These are phyloP conservation scores for Penicilliopsis zonata DNA, from an alignment of 495 filamentous ascomycete genomes.

Conservation along the genomic window DNA sequence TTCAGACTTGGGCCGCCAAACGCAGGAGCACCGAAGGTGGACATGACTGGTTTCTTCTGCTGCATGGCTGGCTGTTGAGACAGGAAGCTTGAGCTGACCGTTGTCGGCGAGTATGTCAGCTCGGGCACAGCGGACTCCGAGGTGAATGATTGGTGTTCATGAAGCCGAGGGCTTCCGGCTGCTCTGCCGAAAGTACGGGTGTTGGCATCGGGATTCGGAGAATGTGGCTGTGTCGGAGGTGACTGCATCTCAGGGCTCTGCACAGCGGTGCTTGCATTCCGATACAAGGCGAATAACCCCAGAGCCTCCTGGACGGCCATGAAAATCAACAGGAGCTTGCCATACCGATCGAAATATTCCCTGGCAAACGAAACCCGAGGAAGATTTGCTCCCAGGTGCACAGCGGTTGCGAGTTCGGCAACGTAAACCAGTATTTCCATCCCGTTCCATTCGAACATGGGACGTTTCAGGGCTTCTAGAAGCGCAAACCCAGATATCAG, in stretches of 20 bases:
- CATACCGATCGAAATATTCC: slow-evolving; percentile 31
- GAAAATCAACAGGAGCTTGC: slow-evolving; percentile 27
- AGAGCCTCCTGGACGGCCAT: slow-evolving; percentile 29
- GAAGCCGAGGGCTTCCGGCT: not conserved
- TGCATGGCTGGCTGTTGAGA: slow-evolving; percentile 11
- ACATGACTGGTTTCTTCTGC: no score
- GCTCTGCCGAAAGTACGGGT: slow-evolving; percentile 5
- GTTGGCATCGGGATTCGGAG: slow-evolving; percentile 1
- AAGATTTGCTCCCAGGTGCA: slow-evolving; percentile 29
- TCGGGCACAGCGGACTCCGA: slow-evolving; percentile 12
- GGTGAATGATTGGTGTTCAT: slow-evolving; percentile 9
- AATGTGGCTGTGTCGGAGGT: not conserved
- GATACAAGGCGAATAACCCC: slow-evolving; percentile 18
- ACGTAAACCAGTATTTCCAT: slow-evolving; percentile 33
- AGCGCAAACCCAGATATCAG: slow-evolving; percentile 30
- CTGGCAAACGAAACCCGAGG: slow-evolving; percentile 18
- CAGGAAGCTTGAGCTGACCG: slow-evolving; percentile 20
- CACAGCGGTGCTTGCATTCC: not conserved
- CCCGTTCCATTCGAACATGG: slow-evolving; percentile 26
- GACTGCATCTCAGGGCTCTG: slow-evolving; percentile 1
- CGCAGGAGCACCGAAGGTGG: slow-evolving; percentile 8
- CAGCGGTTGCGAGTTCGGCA: slow-evolving; percentile 25
- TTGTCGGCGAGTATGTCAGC: slow-evolving; percentile 22
- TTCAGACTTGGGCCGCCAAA: no score
- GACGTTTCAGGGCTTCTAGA: slow-evolving; percentile 24